Evolutionary conservation across 2,329 filamentous ascomycete genomes (phyloP).

Genomic region (Neofusicoccum sp.): DNA sequence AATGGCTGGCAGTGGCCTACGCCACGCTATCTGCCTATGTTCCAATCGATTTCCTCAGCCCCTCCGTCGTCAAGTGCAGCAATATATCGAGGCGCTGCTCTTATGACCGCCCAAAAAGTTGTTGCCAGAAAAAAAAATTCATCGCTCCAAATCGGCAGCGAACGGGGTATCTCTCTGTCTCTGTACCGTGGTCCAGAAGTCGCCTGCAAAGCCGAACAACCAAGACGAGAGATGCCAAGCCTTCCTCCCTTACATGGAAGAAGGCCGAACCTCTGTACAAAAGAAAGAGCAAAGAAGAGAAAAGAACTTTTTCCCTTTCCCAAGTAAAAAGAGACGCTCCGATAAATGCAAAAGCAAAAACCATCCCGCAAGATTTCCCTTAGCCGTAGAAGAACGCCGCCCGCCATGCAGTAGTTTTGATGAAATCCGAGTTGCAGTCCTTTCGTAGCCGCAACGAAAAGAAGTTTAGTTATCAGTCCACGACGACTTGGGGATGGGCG

Average conservation of each 20-base stretch:
- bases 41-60: not conserved
- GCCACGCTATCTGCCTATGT: no score
- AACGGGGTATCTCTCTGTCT: conserved; percentile 14
- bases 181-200: conserved; percentile 15
- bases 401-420: conserved; percentile 14
- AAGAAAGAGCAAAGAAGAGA: not conserved
- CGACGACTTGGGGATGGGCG: conserved; percentile 3
- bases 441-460: not conserved
- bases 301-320: conserved; percentile 3
- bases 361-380: not conserved
- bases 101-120: not conserved
- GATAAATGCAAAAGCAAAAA: not conserved
- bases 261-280: conserved; percentile 1
- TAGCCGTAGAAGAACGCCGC: conserved; percentile 5
- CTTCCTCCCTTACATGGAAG: not conserved
- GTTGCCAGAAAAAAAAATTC: not conserved
- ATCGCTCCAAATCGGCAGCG: not conserved
- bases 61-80: not conserved
- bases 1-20: no score
- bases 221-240: conserved; percentile 5
- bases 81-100: not conserved
- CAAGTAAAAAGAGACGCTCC: not conserved
- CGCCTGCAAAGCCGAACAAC: conserved; percentile 10
- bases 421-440: not conserved
- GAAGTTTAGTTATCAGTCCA: not conserved